Conservation (phyloP, 2,329 filamentous ascomycete species). For the Beauveria scarabaeidicola region DNA sequence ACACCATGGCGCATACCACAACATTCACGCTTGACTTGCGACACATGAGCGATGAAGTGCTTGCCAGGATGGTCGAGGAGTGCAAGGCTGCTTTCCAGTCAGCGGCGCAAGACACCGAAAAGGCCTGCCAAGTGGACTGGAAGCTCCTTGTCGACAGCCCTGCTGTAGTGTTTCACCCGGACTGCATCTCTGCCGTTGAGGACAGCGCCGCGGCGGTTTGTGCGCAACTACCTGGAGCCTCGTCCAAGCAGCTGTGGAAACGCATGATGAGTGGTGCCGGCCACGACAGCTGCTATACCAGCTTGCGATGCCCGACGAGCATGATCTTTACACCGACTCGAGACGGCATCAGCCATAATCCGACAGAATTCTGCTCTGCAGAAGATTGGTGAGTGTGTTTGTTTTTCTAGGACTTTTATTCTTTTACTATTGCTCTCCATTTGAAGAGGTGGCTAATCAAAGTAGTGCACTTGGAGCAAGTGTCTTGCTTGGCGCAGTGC, state of each 20-base stretch:
- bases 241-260: conserved; percentile 20
- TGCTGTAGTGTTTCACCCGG: conserved; percentile 54
- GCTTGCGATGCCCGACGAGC: conserved; percentile 23
- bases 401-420: background rate
- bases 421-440: background rate
- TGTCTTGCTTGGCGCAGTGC: conserved; percentile 19
- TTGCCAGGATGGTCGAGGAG: conserved; percentile 34
- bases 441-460: background rate
- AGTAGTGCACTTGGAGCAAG: conserved; percentile 19
- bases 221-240: conserved; percentile 26
- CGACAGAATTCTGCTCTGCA: conserved; percentile 26
- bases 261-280: conserved; percentile 30
- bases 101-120: conserved; percentile 53
- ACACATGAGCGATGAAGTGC: conserved; percentile 42
- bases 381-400: conserved; percentile 22
- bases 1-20: conserved; percentile 58
- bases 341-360: conserved; percentile 29
- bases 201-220: conserved; percentile 47
- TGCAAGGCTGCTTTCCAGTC: conserved; percentile 31
- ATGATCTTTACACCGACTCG: conserved; percentile 32
- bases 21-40: conserved; percentile 60
- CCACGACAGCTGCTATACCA: conserved; percentile 30
- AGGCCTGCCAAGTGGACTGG: conserved; percentile 49
- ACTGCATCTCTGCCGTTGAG: conserved; percentile 57
- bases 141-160: conserved; percentile 48